Evolutionary conservation across 768 basidiomycete species (phyloP), one percentile per base, ranked within the genome.

Genomic region (Leccinum variicolor): DNA sequence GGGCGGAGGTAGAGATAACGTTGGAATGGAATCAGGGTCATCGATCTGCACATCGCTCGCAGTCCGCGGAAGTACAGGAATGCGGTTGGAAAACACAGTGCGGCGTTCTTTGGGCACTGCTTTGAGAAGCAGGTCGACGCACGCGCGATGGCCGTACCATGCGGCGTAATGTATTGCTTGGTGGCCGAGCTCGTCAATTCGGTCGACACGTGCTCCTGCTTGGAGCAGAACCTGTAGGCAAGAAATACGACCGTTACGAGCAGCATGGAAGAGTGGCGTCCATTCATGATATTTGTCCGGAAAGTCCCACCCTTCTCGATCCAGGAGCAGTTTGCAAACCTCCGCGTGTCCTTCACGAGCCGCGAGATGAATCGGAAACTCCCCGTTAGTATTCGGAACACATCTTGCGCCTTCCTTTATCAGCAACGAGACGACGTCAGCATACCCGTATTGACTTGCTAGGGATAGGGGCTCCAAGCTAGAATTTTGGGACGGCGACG

Each of bases 201-300:
- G 79, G 64, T 86, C 80, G n/a, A 90, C 83, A 52, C 88, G 83
- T 60, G 87, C 84, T 6, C 92, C 89, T 6, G 90, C 92, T 49
- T 85, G 81, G 8, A 98, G 78, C 21, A 98, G 80, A n/a, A 90
- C 79, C 39, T 76, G 75, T 43, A 98, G 82, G 66, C 91, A 96
- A 7, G 78, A 77, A 17, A 79, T 73, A 61, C 86, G 89, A 1
- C 95, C 94, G 60, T 93, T 88, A 36, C 92, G 87, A 6, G 94
- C 89, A 3, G 97, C 94, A 72, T 98, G 95, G 68, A 95, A 94
- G 46, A 98, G 79, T 25, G 97, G 97, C 7, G 95, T 98, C 94
- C 96, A 98, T 70, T 97, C 93, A 68, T 96, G 90, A 73, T 96
- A 98, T 74, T 95, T 98, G 79, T 99, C 97, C 1, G 88, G 86